These are phyloP conservation scores for Ophiocordyceps camponoti-floridani DNA, from an alignment of 2,329 filamentous ascomycete species.

Conservation along the genomic window DNA sequence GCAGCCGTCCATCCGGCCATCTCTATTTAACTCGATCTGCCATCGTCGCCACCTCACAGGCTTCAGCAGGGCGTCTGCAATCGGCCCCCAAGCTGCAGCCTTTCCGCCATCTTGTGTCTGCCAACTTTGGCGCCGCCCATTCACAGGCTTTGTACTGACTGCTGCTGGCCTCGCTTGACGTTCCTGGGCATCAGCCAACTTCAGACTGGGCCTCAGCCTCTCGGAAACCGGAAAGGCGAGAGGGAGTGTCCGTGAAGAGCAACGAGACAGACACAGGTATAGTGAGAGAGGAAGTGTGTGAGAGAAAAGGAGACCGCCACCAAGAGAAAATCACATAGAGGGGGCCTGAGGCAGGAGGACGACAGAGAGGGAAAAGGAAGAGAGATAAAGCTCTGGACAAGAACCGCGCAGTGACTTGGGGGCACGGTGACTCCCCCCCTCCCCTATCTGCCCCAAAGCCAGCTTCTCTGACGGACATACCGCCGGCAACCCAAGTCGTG, in stretches of 20 bases:
- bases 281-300: background rate
- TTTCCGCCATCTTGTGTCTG: background rate
- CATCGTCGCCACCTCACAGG: too few species aligned
- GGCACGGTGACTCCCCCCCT: background rate
- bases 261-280: background rate
- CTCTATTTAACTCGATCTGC: background rate
- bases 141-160: background rate
- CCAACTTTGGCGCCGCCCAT: background rate
- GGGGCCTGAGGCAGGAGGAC: background rate
- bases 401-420: background rate
- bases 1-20: background rate
- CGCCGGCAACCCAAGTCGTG: background rate
- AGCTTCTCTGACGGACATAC: conserved; percentile 1
- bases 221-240: background rate
- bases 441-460: background rate
- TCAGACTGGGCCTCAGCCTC: background rate
- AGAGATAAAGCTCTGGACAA: background rate
- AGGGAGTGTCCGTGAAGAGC: background rate
- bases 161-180: background rate
- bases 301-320: background rate
- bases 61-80: too few species aligned
- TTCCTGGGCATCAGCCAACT: background rate
- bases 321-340: background rate
- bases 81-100: background rate
- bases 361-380: background rate